Evolutionary conservation across 768 basidiomycete genomes (phyloP), one percentile per base, ranked within the genome.

Genomic region (Boletus bicolor): DNA sequence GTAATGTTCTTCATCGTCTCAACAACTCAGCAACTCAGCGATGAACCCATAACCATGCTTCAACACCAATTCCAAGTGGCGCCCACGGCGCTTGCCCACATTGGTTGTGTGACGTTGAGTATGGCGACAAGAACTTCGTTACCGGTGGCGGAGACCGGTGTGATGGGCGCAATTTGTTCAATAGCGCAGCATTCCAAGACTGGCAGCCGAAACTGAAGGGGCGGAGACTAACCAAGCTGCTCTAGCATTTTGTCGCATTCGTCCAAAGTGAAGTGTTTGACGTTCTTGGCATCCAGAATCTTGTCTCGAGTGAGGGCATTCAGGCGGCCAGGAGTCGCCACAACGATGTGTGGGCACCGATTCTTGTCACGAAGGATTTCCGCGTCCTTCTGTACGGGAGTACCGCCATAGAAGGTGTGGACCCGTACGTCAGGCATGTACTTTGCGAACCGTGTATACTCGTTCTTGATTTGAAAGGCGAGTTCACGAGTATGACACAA

Each of bases 191-290:
- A 69, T 54, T 38, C 67, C 62, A 68, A 64, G 67, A 65, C 50
- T 72, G 70, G 77, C 76, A 77, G 82, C 82, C 82, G 80, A 87
- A 87, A 84, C 79, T 82, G 86, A 81, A 86, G 57, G 64, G 67
- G 63, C 68, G 64, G 62, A 65, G 84, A 99, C 97, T 98, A 92
- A 99, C 97, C 97, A 79, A 99, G 94, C 85, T 94, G 91, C 84
- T 99, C 97, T 73, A 99, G 89, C 93, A 99, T 98, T 85, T 99
- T 99, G 83, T 99, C 97, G 83, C 97, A 99, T 80, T 99, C 97
- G 83, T 99, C 97, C 73, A 99, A 80, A 54, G 97, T 94, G 76
- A 99, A 99, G 80, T 98, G 96, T 78, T 98, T 98, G 75, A 98
- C 93, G 69, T 91, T 87, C 76, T 91, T 91, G 61, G 91, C 91